Evolutionary conservation across 1,284 basidiomycete species (phyloP), one percentile per base, ranked within the genome.

Genomic region (Exobasidium cylindrosporum): DNA sequence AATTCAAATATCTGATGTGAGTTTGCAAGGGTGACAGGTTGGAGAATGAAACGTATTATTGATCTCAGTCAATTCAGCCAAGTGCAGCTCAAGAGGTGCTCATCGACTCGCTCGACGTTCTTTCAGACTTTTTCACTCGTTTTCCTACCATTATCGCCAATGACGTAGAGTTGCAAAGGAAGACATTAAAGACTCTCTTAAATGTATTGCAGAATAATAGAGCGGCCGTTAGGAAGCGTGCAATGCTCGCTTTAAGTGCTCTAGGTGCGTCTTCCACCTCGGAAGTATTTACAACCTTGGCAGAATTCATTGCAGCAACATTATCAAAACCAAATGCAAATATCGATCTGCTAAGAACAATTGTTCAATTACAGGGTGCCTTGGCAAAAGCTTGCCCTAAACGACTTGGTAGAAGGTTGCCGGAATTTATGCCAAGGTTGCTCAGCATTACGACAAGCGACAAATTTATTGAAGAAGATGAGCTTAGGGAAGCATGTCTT

Each of bases 81-180:
- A 82, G 83, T 65, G 90, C 87, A 6, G 88, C 90, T 3, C 90
- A 88, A 52, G 94, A 92, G 80, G 89, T 88, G 31, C 84, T 89
- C 67, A 85, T 96, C 57, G 94, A 97, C 81, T 90, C 90, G 0
- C 84, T 97, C 11, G 89, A 93, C 45, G 93, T 95, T 61, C 84
- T 97, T 21, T 88, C 91, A 7, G 95, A 97, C 77, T 86, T 97
- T 65, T 91, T 94, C 78, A 85, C 85, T 64, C 88, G 93, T 46
- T 74, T 76, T 32, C 58, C 73, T 0, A 7, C 61, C 6, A 60
- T 61, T 24, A 83, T 84, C 60, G 83, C 86, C 4, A 78, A 72
- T 7, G 64, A 69, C 6, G 58, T 75, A 1, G 57, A 70, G 3
- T 68, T 85, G 0, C 84, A 85, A 62, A 74, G 73, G 14, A 74